Conservation (phyloP, 1,284 basidiomycete genomes). For the Pisolithus thermaeus region DNA sequence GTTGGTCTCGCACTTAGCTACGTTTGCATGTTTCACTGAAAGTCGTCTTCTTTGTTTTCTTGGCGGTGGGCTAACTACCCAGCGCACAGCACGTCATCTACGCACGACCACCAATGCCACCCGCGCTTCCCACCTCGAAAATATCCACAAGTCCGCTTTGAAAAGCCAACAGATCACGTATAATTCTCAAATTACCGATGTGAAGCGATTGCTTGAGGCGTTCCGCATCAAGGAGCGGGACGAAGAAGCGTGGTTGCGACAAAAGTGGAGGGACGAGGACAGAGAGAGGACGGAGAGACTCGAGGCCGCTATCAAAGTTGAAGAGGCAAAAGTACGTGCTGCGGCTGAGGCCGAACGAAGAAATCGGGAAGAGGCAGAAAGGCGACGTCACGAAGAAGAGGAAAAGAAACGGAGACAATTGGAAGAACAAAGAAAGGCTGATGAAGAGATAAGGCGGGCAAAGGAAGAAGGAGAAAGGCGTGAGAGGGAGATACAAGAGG, state of each 20-base stretch:
- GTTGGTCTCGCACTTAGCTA: conserved; percentile 37
- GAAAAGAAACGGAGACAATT: conserved; percentile 31
- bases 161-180: conserved; percentile 35
- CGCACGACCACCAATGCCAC: neutral
- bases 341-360: conserved; percentile 48
- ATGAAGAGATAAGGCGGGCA: conserved; percentile 31
- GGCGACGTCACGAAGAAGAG: conserved; percentile 29
- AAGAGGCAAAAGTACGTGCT: conserved; percentile 53
- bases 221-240: conserved; percentile 41
- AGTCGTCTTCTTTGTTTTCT: neutral
- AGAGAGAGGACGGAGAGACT: conserved; percentile 50
- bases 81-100: conserved; percentile 54
- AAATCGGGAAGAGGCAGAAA: conserved; percentile 42
- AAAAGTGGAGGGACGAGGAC: conserved; percentile 49
- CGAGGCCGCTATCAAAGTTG: conserved; percentile 56
- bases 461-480: conserved; percentile 34
- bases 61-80: neutral
- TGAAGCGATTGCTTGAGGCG: conserved; percentile 38
- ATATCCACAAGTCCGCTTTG: conserved; percentile 30
- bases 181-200: conserved; percentile 43
- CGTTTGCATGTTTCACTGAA: neutral
- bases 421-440: conserved; percentile 32
- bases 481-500: conserved; percentile 26
- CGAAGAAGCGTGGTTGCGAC: conserved; percentile 41
- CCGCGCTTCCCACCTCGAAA: neutral